Base-by-base conservation (phyloP, 2,329 filamentous ascomycete genomes). In the Thelonectria olida region DNA sequence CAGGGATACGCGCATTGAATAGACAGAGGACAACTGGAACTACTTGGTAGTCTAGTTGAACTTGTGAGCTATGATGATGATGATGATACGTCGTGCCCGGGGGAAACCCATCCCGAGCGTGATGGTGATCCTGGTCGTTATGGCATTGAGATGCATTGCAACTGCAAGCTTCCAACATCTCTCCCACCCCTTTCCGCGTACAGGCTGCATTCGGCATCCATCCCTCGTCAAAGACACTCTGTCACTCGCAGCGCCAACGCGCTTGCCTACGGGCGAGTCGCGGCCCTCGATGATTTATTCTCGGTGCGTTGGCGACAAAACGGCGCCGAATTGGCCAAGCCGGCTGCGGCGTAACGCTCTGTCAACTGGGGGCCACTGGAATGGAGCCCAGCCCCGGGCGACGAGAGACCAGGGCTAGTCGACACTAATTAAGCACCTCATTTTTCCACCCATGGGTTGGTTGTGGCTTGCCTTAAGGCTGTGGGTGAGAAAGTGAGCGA, bases 341-440 rank as follows among this genome's bases (percentile, higher is more conserved):
- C 66, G 61, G 66, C 61, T 63, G 57, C 64, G 51, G 66, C 64
- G 65, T 64, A 66, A 58, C 59, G 66, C 61, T 57, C 47, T 60
- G 61, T 61, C 54, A 51, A 57, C 54, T 50, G 52, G 50, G 56
- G 59, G 58, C 62, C 63, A 49, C 61, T 71, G 65, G 63, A 69
- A 69, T 67, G 34, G 45, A n/a, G 31, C 51, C 49, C 41, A 44
- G 36, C 36, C 36, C 36, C 36, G 36, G 36, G 5, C 4, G 9
- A 13, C 36, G 17, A 23, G 28, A 15, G 48, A 23, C 19, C 31
- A 38, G 48, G 19, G 44, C 15, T 12, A 25, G n/a, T 19, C 25
- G 13, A 25, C 15, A 31, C 49, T 25, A 38, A 41, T 38, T 22
- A 39, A n/a, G 22, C 13, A 34, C 12, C 10, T 34, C 31, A 44